Evolutionary conservation across 257 asterid species (phyloP), one percentile per base, ranked within the genome.

Genomic region (Solanum ossicruentum): DNA sequence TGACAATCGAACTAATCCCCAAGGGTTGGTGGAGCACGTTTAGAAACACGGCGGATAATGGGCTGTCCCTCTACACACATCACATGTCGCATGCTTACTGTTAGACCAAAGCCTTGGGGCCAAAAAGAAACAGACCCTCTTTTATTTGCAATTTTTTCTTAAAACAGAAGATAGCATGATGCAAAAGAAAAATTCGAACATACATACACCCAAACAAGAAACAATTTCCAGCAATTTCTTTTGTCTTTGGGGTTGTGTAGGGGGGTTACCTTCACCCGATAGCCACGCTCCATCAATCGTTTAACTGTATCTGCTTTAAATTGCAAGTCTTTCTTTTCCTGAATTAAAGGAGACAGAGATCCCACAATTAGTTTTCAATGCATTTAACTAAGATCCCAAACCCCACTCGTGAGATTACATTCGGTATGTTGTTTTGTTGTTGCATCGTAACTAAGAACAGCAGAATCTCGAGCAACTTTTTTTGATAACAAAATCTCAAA

Each of bases 241-340:
- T 3, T 36, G n/a, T n/a, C 23, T 36, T 0, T 32, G 6, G 16
- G 23, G 9, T 7, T 65, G 10, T 10, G 15, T 6, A 1, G 55
- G 18, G 12, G 39, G 12, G 85, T 85, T 91, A 94, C 99, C 98
- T 95, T 95, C 87, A 97, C 97, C 26, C 97, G 93, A 90, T 92
- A 86, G 54, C 98, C 97, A 55, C 89, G 91, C 83, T 95, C 98
- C 94, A 96, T 87, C 80, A 92, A 94, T 90, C 97, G 90, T 91
- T 87, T 95, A 57, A 73, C 96, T 84, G 84, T 87, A 87, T 95
- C 94, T 86, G 97, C 99, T 92, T 95, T 96, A 87, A 92, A 86
- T 89, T 93, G 89, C 85, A 96, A 87, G 86, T 96, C 99, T 10
- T 90, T 89, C 52, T 88, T 87, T 79, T 88, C 88, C 99, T 96